Base-by-base conservation (phyloP, 129 eudicot genomes). In the Centrapalus pauciflorus region DNA sequence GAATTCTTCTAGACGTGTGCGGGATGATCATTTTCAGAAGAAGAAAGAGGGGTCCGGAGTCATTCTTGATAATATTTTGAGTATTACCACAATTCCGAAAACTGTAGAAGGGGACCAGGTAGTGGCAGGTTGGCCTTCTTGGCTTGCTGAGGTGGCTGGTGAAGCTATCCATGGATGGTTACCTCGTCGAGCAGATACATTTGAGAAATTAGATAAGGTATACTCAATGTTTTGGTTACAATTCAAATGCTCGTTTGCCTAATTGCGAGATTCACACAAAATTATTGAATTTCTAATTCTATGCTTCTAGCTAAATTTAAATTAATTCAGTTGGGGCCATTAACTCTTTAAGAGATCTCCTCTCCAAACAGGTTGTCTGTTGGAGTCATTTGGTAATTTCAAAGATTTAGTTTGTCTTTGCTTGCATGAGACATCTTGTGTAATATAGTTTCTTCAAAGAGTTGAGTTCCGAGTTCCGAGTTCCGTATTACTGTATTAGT, bases 91-190 rank as follows among this genome's bases (percentile, higher is more conserved):
- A 19, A 33, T 91, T 54, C 90, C 83, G 0, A 85, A 76, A 56
- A 80, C 89, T 7, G 38, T 49, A 32, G 84, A 85, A 73, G 94
- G 84, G 24, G 98, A 91, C 57, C 88, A 82, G 64, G 71, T 91
- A 23, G 89, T 87, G 1, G 98, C 98, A 2, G 98, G 98, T 35
- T 91, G 98, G 98, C 98, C 98, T 41, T 82, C 90, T 70, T 91
- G 96, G 98, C 95, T 91, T 41, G 90, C 76, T 34, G 67, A 74
- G 5, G 96, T 69, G 3, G 96, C 98, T 8, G 87, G 85, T 13
- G 98, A 91, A 72, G 95, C 98, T 8, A 77, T 88, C 34, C 72
- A 49, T 50, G 98, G 93, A 43, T 91, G 98, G 98, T 29, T 91
- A 54, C 96, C 98, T 3, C 80, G 96, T 1, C 70, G 76, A 74